These are phyloP conservation scores for Prunus yedoensis DNA, from an alignment of 331 rosid species.

Conservation along the genomic window DNA sequence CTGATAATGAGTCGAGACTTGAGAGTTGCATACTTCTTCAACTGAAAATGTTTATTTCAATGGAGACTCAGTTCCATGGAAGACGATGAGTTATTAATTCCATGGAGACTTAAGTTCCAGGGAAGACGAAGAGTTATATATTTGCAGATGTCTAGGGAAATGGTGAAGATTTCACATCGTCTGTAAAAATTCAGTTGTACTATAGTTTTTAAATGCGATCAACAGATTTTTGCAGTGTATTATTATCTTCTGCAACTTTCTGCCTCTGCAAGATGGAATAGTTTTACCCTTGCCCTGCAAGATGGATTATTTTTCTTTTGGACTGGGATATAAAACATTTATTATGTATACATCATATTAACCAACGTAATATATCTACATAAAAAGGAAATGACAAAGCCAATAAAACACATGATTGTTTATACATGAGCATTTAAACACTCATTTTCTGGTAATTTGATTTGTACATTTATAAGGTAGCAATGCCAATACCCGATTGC, in stretches of 20 bases:
- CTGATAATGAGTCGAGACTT: background rate
- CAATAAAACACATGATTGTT: background rate
- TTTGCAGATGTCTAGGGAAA: background rate
- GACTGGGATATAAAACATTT: background rate
- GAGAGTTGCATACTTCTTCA: background rate
- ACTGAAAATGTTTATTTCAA: background rate
- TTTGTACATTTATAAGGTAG: background rate
- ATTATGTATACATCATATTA: background rate
- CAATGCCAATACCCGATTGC: conserved; percentile 32
- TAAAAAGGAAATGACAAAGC: background rate
- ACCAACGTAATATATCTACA: background rate
- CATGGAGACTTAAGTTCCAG: too few species aligned
- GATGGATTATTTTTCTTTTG: background rate
- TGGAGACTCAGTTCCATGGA: background rate
- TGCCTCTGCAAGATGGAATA: too few species aligned
- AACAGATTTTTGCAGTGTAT: too few species aligned
- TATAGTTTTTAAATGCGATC: background rate
- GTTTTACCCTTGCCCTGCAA: too few species aligned
- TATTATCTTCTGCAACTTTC: too few species aligned
- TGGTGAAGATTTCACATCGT: conserved; percentile 1
- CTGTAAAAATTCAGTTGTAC: background rate
- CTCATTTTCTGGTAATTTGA: background rate
- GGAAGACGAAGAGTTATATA: too few species aligned
- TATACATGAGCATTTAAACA: background rate
- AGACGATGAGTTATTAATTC: too few species aligned